These are phyloP conservation scores for Dioscorea dumetorum DNA, from an alignment of 106 monocot genomes.

Conservation along the genomic window DNA sequence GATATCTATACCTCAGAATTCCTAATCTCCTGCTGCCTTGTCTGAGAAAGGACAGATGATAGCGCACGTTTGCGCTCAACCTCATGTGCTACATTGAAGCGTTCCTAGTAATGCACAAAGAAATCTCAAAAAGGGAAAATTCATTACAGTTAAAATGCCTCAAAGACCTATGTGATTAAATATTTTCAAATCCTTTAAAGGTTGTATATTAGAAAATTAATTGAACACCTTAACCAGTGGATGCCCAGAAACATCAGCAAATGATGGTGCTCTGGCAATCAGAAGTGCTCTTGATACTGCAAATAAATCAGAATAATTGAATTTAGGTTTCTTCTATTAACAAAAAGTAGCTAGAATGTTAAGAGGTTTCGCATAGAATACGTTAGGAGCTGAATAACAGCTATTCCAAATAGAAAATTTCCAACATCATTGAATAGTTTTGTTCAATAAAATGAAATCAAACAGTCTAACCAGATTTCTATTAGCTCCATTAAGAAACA, in stretches of 20 bases:
- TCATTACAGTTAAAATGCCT: too few relatives aligned
- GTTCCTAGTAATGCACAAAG: slow-evolving; percentile 37
- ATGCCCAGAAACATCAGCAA: slow-evolving; percentile 76
- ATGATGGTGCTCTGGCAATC: slow-evolving; percentile 76
- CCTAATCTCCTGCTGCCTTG: slow-evolving; percentile 73
- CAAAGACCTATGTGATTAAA: too few relatives aligned
- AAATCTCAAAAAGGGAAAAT: neutral
- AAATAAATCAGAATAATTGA: neutral
- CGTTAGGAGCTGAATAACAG: too few relatives aligned
- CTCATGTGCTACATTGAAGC: slow-evolving; percentile 59
- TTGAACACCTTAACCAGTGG: slow-evolving; percentile 77
- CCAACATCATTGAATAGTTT: too few relatives aligned
- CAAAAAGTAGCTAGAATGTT: too few relatives aligned
- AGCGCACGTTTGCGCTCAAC: slow-evolving; percentile 77
- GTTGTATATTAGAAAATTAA: neutral
- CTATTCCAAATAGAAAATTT: too few relatives aligned
- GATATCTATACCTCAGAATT: slow-evolving; percentile 64
- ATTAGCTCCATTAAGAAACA: too few relatives aligned
- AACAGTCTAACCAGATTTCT: too few relatives aligned
- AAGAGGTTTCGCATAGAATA: too few relatives aligned
- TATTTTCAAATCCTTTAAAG: too few relatives aligned
- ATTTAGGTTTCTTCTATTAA: too few relatives aligned
- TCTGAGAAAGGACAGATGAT: slow-evolving; percentile 66
- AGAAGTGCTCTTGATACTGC: slow-evolving; percentile 78
- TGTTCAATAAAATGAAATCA: too few relatives aligned